A percentile compares a stretch with the other conserved stretches of the same genome.
phyloP scores from a whole-genome alignment of 805 yeast species.

The Diddensiella transvaalensis region DNA sequence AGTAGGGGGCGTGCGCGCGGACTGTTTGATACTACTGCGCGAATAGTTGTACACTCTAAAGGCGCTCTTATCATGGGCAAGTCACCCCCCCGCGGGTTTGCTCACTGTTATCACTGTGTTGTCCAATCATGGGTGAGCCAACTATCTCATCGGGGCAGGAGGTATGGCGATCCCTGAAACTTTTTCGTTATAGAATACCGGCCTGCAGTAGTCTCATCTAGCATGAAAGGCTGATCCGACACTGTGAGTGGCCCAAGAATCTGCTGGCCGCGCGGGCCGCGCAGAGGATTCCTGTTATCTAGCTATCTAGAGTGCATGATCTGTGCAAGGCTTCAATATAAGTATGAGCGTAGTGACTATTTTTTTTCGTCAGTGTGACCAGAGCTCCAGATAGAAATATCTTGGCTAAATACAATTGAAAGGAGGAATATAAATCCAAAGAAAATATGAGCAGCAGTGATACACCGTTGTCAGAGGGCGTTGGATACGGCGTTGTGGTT shows the following conservation, averaged over 20 bases:
- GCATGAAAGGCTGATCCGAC: too few relatives aligned
- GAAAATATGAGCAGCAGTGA: background rate
- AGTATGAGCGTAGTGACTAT: background rate
- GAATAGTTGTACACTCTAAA: too few relatives aligned
- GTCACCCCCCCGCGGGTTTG: background rate
- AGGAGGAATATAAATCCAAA: background rate
- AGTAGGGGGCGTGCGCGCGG: too few relatives aligned
- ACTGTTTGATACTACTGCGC: too few relatives aligned
- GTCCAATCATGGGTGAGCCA: background rate
- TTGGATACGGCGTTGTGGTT: conserved; percentile 83
- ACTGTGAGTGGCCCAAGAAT: too few relatives aligned
- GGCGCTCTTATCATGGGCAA: too few relatives aligned
- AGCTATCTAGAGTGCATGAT: background rate
- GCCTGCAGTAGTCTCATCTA: too few relatives aligned
- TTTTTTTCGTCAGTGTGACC: too few relatives aligned
- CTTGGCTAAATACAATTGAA: background rate
- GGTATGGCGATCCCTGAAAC: background rate
- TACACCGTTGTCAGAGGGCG: conserved; percentile 58
- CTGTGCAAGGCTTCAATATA: background rate
- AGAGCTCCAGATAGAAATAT: too few relatives aligned
- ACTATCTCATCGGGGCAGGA: background rate
- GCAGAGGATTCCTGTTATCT: background rate
- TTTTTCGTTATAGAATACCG: too few relatives aligned
- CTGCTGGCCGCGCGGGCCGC: background rate
- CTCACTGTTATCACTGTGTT: background rate